A percentile compares a stretch with the other conserved stretches of the same genome.
These are phyloP conservation scores for Roridomyces roridus DNA, from an alignment of 768 basidiomycete species.

Conservation along the genomic window DNA sequence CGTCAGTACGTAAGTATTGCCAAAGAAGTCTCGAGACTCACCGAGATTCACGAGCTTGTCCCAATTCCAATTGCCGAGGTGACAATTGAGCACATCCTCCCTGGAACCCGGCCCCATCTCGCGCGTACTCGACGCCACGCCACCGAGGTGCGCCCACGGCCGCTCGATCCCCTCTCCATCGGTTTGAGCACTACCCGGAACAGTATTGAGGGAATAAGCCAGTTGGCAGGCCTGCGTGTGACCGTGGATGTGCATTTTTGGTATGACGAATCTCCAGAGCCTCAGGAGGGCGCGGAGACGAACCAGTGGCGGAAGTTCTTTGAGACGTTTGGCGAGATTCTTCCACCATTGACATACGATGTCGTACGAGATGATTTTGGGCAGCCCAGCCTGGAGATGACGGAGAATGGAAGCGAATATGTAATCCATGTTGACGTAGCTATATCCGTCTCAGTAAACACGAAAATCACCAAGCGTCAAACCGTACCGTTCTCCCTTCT, in stretches of 20 bases:
- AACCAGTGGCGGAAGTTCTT: conserved; percentile 15
- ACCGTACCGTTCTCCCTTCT: conserved; percentile 38
- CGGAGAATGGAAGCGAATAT: conserved; percentile 30
- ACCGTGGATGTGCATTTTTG: conserved; percentile 36
- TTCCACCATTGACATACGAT: conserved; percentile 39
- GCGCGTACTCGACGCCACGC: conserved; percentile 32
- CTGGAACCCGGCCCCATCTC: conserved; percentile 44
- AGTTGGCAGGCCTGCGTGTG: conserved; percentile 32
- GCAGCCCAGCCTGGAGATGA: conserved; percentile 8
- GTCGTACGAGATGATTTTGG: conserved; percentile 37
- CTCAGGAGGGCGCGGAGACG: conserved; percentile 7
- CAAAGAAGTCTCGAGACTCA: neutral
- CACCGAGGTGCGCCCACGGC: conserved; percentile 36
- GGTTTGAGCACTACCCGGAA: conserved; percentile 31
- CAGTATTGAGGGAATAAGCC: conserved; percentile 29
- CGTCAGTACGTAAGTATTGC: neutral
- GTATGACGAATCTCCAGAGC: conserved; percentile 28
- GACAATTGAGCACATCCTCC: conserved; percentile 31
- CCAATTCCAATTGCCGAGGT: conserved; percentile 36
- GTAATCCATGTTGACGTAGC: conserved; percentile 45
- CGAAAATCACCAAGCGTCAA: neutral
- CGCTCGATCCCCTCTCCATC: conserved; percentile 43
- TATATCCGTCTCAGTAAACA: conserved; percentile 7
- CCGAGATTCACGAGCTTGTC: conserved; percentile 30
- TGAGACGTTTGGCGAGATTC: conserved; percentile 25